phyloP scores from a whole-genome alignment of 257 asterid genomes.

The Solanum phureja region DNA sequence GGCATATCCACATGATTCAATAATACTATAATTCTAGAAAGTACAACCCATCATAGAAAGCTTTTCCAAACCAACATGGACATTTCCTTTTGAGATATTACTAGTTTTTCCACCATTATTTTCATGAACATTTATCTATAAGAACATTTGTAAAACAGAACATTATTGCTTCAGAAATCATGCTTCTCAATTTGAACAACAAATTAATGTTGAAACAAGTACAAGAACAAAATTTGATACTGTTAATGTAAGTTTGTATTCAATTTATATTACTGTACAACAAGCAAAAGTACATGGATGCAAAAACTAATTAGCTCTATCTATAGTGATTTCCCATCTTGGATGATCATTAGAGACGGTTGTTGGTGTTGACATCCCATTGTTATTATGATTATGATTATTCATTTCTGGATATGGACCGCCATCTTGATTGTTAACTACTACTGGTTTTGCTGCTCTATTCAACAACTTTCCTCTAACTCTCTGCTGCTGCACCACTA shows the following conservation, averaged over 20 bases:
- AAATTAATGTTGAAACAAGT: background rate
- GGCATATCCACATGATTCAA: too few relatives aligned
- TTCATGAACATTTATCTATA: background rate
- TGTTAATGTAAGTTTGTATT: background rate
- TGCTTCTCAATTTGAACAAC: background rate
- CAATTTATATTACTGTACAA: background rate
- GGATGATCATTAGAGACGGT: background rate
- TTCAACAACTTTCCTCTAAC: conserved; percentile 28
- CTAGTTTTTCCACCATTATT: background rate
- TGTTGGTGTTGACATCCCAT: background rate
- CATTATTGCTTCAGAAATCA: background rate
- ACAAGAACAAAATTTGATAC: background rate
- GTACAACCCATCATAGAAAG: background rate
- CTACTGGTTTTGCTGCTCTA: conserved; percentile 26
- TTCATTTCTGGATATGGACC: background rate
- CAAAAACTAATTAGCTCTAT: conserved; percentile 8
- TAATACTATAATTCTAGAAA: too few relatives aligned
- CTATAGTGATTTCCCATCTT: conserved; percentile 18
- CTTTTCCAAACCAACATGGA: background rate
- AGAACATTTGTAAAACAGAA: background rate
- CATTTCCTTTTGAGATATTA: background rate
- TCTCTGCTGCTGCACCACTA: conserved; percentile 79
- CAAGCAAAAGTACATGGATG: background rate
- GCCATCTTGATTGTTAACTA: conserved; percentile 23
- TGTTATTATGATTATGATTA: background rate